Conservation (phyloP, 2,329 filamentous ascomycete species). For the Penicillium vulpinum region DNA sequence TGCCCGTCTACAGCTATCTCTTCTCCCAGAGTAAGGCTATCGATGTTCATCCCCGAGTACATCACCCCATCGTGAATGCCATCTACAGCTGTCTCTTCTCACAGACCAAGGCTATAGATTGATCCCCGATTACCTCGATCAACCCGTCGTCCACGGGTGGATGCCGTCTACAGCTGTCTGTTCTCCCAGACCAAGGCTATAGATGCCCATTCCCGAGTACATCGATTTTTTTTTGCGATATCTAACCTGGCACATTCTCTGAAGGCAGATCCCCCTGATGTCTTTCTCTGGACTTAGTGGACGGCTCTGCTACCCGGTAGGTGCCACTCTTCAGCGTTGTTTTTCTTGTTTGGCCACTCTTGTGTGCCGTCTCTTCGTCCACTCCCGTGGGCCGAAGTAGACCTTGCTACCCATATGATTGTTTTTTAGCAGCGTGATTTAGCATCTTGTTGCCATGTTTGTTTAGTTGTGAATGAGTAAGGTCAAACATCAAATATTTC, state of each 20-base stretch:
- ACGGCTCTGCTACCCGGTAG: constrained; percentile 40
- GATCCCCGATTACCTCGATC: constrained; percentile 36
- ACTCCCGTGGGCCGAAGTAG: background rate
- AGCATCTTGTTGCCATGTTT: background rate
- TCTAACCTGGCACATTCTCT: constrained; percentile 25
- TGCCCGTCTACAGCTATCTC: no score
- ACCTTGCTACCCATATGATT: constrained; percentile 26
- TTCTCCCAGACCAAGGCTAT: constrained; percentile 85
- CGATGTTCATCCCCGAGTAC: no score
- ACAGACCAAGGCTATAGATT: no score
- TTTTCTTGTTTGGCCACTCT: constrained; percentile 19
- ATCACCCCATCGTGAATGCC: no score
- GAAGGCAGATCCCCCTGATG: constrained; percentile 22
- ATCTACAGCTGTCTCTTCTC: no score
- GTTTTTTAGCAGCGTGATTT: constrained; percentile 20
- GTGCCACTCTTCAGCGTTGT: constrained; percentile 33
- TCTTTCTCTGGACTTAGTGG: constrained; percentile 28
- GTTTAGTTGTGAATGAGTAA: background rate
- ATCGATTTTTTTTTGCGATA: constrained; percentile 25
- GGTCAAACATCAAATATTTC: background rate
- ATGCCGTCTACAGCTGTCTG: constrained; percentile 97
- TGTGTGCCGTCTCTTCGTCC: constrained; percentile 20
- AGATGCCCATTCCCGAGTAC: no score
- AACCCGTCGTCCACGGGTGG: constrained; percentile 95
- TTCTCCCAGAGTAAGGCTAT: no score